phyloP scores from a whole-genome alignment of 2,329 filamentous ascomycete species.

The Fusarium sp. region DNA sequence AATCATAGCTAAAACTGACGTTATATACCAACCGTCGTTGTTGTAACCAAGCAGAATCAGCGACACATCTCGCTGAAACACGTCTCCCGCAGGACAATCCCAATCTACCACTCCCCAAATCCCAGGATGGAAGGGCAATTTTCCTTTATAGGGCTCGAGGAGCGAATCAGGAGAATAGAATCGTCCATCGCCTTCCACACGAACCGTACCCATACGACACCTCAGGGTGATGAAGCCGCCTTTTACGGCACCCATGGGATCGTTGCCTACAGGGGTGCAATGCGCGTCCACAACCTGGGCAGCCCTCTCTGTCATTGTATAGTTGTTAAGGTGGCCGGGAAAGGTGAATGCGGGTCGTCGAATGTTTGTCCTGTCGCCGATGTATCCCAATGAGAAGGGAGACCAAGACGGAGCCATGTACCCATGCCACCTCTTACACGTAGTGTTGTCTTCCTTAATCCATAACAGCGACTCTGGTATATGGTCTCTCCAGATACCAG shows the following conservation, averaged over 20 bases:
- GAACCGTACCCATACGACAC: accelerated
- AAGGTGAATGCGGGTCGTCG: neutral
- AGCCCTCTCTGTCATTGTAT: neutral
- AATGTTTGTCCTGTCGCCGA: accelerated
- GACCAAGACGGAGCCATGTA: neutral
- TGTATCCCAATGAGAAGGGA: neutral
- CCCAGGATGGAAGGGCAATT: no score
- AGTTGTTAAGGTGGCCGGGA: neutral
- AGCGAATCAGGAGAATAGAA: no score
- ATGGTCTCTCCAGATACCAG: neutral
- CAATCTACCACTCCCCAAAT: no score
- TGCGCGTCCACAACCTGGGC: neutral
- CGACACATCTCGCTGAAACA: no score
- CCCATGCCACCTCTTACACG: neutral
- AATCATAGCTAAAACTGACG: no score
- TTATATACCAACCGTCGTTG: no score
- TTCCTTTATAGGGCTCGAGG: no score
- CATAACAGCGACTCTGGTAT: neutral
- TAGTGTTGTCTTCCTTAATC: neutral
- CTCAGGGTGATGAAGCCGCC: neutral
- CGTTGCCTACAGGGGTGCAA: neutral
- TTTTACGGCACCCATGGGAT: neutral
- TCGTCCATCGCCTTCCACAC: neutral
- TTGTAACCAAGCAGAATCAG: no score
- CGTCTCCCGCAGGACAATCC: no score